Evolutionary conservation across 768 basidiomycete species (phyloP), one percentile per base, ranked within the genome.

Genomic region (Phylloporus arenicola): DNA sequence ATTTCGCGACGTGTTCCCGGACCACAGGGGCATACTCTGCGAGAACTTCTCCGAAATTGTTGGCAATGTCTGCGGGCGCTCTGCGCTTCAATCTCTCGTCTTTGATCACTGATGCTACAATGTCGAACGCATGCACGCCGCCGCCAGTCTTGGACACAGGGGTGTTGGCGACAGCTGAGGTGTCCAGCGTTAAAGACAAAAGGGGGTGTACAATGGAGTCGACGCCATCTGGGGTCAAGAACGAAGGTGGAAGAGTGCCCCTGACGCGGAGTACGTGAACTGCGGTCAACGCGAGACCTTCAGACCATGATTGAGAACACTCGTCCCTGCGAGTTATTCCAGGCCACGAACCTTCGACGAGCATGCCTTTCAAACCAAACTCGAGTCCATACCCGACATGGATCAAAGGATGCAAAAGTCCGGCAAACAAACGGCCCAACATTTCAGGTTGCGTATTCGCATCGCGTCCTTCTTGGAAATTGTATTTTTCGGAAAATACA

Each of bases 361-460:
- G 57, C 61, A 84, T 71, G 1, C 84, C 86, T 14, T 75, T 78
- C 33, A 86, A 43, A 8, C 75, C 75, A 51, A 87, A 86, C 63
- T 87, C 86, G 3, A 72, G 52, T 0, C 84, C 85, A 55, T 80
- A 76, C 3, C 82, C 84, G 9, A 69, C 56, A 57, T 86, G 81
- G 40, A 87, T 86, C 48, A 84, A 40, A 0, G 84, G 75, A 55
- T 88, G 86, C 2, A 86, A 4, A 19, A 86, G 55, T 0, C 75
- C 80, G 0, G 72, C 65, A 13, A 52, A 25, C 48, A 81, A 71
- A 16, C 81, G 76, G 46, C 65, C 70, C 6, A 86, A 61, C 79
- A 87, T 80, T 49, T 73, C 67, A 0, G 79, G 80, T 22, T 77
- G 72, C 3, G 51, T 4, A 0, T 35, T 40, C 2, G 33, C 43